Evolutionary conservation across 495 filamentous ascomycete genomes (phyloP), one percentile per base, ranked within the genome.

Genomic region (Penicillium mononematosum): DNA sequence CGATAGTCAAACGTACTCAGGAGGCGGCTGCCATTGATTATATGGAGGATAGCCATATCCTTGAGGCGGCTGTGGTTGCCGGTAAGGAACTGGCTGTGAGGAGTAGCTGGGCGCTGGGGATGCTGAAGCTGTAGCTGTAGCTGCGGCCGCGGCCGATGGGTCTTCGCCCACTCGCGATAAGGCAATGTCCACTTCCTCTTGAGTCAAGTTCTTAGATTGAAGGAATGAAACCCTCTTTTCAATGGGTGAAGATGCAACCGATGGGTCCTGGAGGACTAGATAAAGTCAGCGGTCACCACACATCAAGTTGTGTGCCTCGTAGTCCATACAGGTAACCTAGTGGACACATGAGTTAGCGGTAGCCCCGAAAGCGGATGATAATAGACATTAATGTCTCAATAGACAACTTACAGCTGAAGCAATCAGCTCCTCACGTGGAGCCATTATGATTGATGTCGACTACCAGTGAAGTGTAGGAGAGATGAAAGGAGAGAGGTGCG

Each of bases 161-260:
- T 82, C 77, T 55, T 87, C 81, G 31, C 85, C 83, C 39, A 82
- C 84, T 58, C 93, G 83, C 41, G 89, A 84, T 53, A 99, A 82
- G 19, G 94, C 88, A 36, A 84, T 75, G 66, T 91, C 90, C 55
- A 99, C 86, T 73, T 99, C 94, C 72, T 98, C 92, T 72, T 91
- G 89, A 3, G 93, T 97, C 16, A 99, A 81, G 67, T 98, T 97
- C 73, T 99, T 99, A 0, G 93, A 96, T 69, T 93, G 88, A 19
- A 99, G 81, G 62, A 99, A 99, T 14, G 91, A 88, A 53, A 97
- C 79, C 54, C 90, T 83, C 74, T 95, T 96, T 61, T 98, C 95
- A 53, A 96, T 76, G n/a, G 95, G 87, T 1, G 93, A 91, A 3
- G 84, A 82, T n/a, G 90, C 83, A 50, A 98, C 92, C 38, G 86